Percentiles rank a stretch among this genome's conserved stretches.
phyloP scores from a whole-genome alignment of 2,329 filamentous ascomycete genomes.

The Diplodia mutila region DNA sequence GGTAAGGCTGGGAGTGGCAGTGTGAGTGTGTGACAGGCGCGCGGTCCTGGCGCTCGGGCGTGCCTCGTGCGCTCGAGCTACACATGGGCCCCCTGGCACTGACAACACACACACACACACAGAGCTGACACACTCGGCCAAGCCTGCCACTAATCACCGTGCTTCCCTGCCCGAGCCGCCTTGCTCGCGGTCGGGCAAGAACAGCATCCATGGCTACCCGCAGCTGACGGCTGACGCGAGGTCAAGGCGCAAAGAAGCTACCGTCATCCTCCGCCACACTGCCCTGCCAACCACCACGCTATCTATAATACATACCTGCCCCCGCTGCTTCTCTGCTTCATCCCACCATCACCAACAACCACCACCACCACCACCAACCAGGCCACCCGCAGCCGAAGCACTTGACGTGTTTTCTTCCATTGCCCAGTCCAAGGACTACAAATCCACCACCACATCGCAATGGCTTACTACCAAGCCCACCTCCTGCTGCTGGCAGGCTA shows the following conservation, averaged over 20 bases:
- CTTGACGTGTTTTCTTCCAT: constrained; percentile 16
- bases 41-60: constrained; percentile 8
- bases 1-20: constrained; percentile 19
- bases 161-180: constrained; percentile 9
- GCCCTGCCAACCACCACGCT: constrained; percentile 9
- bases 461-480: constrained; percentile 25
- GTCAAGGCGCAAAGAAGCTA: constrained; percentile 7
- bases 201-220: background rate
- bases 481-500: constrained; percentile 25
- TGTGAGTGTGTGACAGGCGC: background rate
- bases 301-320: constrained; percentile 17
- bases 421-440: too few relatives aligned
- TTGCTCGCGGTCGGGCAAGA: background rate
- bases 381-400: too few relatives aligned
- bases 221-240: constrained; percentile 10
- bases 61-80: constrained; percentile 19
- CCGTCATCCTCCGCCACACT: constrained; percentile 12
- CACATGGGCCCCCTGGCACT: constrained; percentile 13
- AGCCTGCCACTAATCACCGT: constrained; percentile 19
- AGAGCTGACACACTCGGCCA: constrained; percentile 11
- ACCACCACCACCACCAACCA: background rate
- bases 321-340: background rate
- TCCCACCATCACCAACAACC: background rate
- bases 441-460: background rate
- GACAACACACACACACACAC: background rate